These are phyloP conservation scores for Tylopilus orsonianus DNA, from an alignment of 1,284 basidiomycete species.

Conservation along the genomic window DNA sequence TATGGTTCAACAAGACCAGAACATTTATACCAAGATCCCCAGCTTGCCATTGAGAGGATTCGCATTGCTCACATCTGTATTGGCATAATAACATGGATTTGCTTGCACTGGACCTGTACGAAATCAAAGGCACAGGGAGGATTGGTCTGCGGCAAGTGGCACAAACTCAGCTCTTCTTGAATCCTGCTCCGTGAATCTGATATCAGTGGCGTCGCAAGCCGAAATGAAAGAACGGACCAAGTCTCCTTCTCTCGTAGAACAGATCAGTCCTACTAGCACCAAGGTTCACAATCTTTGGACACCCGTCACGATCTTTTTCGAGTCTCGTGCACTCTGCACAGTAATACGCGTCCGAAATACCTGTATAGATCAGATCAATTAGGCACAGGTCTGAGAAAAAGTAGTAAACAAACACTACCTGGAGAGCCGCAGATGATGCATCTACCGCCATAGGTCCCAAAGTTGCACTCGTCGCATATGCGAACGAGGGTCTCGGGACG, in stretches of 20 bases:
- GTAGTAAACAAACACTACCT: slow-evolving; percentile 50
- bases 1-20: slow-evolving; percentile 2
- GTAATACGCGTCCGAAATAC: slow-evolving; percentile 97
- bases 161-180: slow-evolving; percentile 43
- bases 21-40: slow-evolving; percentile 7
- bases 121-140: background rate
- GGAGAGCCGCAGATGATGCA: slow-evolving; percentile 97
- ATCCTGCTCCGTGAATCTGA: slow-evolving; percentile 46
- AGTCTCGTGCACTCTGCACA: slow-evolving; percentile 95
- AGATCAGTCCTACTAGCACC: slow-evolving; percentile 87
- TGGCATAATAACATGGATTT: slow-evolving; percentile 13
- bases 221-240: slow-evolving; percentile 34
- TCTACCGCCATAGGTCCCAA: slow-evolving; percentile 93
- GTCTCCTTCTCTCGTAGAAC: slow-evolving; percentile 83
- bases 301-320: slow-evolving; percentile 98
- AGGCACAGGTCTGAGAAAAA: background rate
- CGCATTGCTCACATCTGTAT: slow-evolving; percentile 4
- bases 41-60: background rate
- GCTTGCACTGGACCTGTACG: background rate
- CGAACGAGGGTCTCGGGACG: slow-evolving; percentile 96
- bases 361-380: slow-evolving; percentile 38
- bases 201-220: background rate
- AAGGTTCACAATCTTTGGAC: slow-evolving; percentile 97
- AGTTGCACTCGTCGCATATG: slow-evolving; percentile 99
- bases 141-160: background rate